Base-by-base conservation (phyloP, 352 stramenopile species). In the Plasmopara muralis region DNA sequence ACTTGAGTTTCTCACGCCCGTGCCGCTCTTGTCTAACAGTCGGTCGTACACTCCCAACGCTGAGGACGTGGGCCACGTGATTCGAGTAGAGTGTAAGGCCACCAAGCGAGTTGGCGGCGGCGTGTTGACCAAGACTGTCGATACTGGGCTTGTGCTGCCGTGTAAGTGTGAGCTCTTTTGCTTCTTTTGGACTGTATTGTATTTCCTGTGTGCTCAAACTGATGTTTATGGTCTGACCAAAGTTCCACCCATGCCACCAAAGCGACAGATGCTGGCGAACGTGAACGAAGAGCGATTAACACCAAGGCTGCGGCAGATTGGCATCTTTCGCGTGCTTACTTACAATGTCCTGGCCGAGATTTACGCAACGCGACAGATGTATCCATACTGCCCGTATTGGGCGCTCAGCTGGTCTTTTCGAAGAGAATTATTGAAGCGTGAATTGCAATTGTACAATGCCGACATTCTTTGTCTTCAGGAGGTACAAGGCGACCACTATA, bases 401-500 rank as follows among this genome's bases (percentile, higher is more conserved):
- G 95, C 95, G 20, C 66, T 99, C 12, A 97, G 81, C 47, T 99
- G 96, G 96, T 93, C 95, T 12, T 98, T 98, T 78, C 71, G 97
- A 55, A 85, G 90, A 57, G 66, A 96, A 57, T 55, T 98, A 62
- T 58, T 98, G 7, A 72, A 85, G 33, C 72, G 87, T 9, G 93
- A 98, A 66, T 59, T 98, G 44, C 76, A 92, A 54, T 74, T 84
- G 42, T 91, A 93, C 57, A 90, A 95, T 52, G 90, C 89, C 18
- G 97, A 99, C 68, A 91, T 99, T 39, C 73, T 99, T 37, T 99
- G 96, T 66, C 77, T 99, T 49, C 83, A 93, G 74, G 97, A 99
- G 70, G 93, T 99, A 6, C 96, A 99, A 84, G 92, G 91, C 4
- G 96, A 99, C 60, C 93, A 99, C 56, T 99, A 98, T 70, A 97